Evolutionary conservation across 2,329 filamentous ascomycete species (phyloP).

Genomic region (Teratosphaeria epicoccoides): DNA sequence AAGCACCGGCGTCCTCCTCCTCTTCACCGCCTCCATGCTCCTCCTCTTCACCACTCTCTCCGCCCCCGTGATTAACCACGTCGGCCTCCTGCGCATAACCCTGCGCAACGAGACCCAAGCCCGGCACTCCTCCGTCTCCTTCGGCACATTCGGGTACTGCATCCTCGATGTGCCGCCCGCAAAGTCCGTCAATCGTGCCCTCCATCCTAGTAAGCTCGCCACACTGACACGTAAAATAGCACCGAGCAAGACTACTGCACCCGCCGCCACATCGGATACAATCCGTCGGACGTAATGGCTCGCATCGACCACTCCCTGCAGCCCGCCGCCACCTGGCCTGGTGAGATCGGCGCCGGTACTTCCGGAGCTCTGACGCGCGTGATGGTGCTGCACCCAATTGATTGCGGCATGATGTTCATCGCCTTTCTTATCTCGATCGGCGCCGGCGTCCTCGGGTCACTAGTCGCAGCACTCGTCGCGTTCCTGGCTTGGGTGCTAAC

Average conservation of each 20-base stretch:
- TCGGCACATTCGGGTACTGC: conserved; percentile 55
- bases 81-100: conserved; percentile 45
- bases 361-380: conserved; percentile 44
- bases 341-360: conserved; percentile 34
- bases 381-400: conserved; percentile 54
- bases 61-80: conserved; percentile 46
- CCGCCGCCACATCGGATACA: conserved; percentile 44
- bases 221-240: background rate
- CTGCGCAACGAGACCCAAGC: conserved; percentile 30
- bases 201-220: background rate
- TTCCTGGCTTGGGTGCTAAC: conserved; percentile 41
- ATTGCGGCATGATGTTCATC: conserved; percentile 47
- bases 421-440: conserved; percentile 47
- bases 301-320: conserved; percentile 18
- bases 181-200: conserved; percentile 14
- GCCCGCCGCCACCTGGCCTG: conserved; percentile 28
- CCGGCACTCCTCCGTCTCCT: conserved; percentile 34
- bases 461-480: conserved; percentile 42
- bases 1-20: conserved; percentile 44
- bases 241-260: conserved; percentile 37
- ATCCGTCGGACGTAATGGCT: conserved; percentile 39
- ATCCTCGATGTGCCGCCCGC: conserved; percentile 22
- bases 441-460: conserved; percentile 41
- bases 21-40: conserved; percentile 46
- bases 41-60: conserved; percentile 50